Evolutionary conservation across 2,329 filamentous ascomycete species (phyloP).

Genomic region (Colletotrichum sp.): DNA sequence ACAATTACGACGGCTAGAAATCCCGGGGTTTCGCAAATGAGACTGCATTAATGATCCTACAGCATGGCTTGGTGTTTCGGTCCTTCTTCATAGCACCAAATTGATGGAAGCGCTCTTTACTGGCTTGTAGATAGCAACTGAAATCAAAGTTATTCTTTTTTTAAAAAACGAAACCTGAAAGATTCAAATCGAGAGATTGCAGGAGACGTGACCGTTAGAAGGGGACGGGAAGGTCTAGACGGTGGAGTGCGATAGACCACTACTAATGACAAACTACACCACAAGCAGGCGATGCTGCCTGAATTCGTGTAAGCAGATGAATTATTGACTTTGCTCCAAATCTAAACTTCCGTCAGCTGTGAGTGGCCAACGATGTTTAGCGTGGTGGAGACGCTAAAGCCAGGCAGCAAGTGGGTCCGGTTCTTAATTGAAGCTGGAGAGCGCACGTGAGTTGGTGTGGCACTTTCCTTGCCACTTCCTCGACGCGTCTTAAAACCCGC

Average conservation of each 20-base stretch:
- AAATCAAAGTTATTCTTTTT: not conserved
- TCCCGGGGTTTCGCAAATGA: not conserved
- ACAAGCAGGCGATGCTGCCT: not conserved
- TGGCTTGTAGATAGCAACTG: not conserved
- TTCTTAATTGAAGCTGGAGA: not conserved
- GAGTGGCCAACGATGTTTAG: not conserved
- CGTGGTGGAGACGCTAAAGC: not conserved
- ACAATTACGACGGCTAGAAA: not conserved
- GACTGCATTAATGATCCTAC: not conserved
- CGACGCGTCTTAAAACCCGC: conserved; percentile 35
- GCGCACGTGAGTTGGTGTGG: conserved; percentile 43
- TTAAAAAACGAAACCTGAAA: not conserved
- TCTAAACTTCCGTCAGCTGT: not conserved
- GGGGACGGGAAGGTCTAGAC: not conserved
- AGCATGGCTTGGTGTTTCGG: not conserved
- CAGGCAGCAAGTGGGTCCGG: not conserved
- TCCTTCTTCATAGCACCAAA: not conserved
- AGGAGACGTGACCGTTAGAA: not conserved
- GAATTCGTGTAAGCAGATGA: conserved; percentile 34
- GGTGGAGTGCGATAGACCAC: not conserved
- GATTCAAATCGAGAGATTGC: not conserved
- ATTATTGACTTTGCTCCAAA: conserved; percentile 31
- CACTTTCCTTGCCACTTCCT: conserved; percentile 28
- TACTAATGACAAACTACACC: not conserved
- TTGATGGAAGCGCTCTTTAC: not conserved